Conservation (phyloP, 2,329 filamentous ascomycete genomes). For the Thielaviopsis populi region DNA sequence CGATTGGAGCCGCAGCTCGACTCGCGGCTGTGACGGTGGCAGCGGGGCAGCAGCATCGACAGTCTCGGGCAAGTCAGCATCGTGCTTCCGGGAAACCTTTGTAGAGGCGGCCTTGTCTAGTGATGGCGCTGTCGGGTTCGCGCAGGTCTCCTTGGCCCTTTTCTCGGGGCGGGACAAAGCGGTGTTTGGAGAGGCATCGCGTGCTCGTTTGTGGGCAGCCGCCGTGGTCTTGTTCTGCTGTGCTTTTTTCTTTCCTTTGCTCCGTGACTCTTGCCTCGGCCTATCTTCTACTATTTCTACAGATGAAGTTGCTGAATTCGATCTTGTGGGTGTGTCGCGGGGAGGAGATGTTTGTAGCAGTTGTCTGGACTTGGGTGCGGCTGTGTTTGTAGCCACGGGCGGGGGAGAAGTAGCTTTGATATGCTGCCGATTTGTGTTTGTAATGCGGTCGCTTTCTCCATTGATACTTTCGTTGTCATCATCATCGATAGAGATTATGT, state of each 20-base stretch:
- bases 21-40: constrained; percentile 6
- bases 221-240: background rate
- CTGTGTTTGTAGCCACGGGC: background rate
- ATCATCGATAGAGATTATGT: background rate
- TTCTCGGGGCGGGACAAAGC: background rate
- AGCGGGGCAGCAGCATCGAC: background rate
- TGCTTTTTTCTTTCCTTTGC: background rate
- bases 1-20: constrained; percentile 6
- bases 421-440: background rate
- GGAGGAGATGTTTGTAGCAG: background rate
- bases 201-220: background rate
- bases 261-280: background rate
- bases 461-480: background rate
- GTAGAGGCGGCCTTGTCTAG: background rate
- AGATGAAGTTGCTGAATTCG: background rate
- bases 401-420: background rate
- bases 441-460: background rate
- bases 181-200: background rate
- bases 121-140: background rate
- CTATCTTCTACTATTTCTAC: background rate
- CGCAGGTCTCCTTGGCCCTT: background rate
- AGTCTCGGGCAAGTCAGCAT: background rate
- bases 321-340: background rate
- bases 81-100: background rate
- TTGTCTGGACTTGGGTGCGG: background rate